These are phyloP conservation scores for Calycina herbarum DNA, from an alignment of 2,329 filamentous ascomycete genomes.

Conservation along the genomic window DNA sequence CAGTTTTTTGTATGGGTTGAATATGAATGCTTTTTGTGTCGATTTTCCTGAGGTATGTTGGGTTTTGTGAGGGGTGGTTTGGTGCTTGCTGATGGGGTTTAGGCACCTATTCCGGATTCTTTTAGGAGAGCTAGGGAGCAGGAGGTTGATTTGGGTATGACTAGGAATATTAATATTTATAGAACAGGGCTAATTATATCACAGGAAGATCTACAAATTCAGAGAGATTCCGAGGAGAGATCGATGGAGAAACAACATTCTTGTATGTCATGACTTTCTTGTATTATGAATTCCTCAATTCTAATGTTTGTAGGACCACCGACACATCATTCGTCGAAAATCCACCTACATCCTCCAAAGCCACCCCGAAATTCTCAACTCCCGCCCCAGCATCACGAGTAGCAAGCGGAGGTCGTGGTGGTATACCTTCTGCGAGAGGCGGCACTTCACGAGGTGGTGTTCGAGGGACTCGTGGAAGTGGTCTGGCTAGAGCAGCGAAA, in stretches of 20 bases:
- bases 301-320: conserved; percentile 64
- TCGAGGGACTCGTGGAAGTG: conserved; percentile 37
- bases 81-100: conserved; percentile 10
- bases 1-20: conserved; percentile 90
- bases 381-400: conserved; percentile 35
- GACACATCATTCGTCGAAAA: conserved; percentile 91
- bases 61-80: background rate
- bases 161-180: background rate
- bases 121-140: conserved; percentile 67
- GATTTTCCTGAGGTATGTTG: conserved; percentile 83
- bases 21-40: conserved; percentile 99
- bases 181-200: conserved; percentile 17
- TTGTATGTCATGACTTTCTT: conserved; percentile 54
- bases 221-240: conserved; percentile 40
- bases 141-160: conserved; percentile 50
- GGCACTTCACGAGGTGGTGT: conserved; percentile 35
- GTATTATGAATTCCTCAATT: background rate
- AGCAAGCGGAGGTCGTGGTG: conserved; percentile 30
- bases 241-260: conserved; percentile 76
- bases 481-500: conserved; percentile 37
- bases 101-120: conserved; percentile 83
- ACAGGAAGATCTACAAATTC: conserved; percentile 39
- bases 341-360: conserved; percentile 58
- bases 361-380: conserved; percentile 43
- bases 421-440: conserved; percentile 33